Base-by-base conservation (phyloP, 2,329 filamentous ascomycete species). In the Cladosporium halotolerans region DNA sequence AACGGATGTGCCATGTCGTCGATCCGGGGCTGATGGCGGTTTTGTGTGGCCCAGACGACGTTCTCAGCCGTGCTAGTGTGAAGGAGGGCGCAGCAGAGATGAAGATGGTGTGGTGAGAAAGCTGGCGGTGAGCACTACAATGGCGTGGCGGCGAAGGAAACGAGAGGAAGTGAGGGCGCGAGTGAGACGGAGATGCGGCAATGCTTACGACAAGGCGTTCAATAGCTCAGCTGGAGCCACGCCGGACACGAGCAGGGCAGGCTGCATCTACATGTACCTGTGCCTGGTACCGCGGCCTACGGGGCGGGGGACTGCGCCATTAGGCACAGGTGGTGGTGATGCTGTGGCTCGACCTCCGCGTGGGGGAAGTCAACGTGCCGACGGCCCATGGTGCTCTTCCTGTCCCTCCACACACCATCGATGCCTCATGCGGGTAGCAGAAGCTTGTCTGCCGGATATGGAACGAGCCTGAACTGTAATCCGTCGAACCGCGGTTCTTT, bases 191-290 rank as follows among this genome's bases (percentile, higher is more conserved):
- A 38, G 45, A 33, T 9, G n/a, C 11, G 44, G 11, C 31, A 47
- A 50, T 50, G 47, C 47, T 50, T 50, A 50, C 47, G 47, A 39
- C 42, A 38, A 50, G 47, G 47, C 47, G 47, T 43, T 28, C 47
- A 50, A 43, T 42, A 50, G 39, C 38, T 39, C 34, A 47, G 45
- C 33, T 47, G 45, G 23, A 28, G 23, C 23, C 23, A 28, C 23
- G 23, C 23, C 23, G 23, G 23, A 28, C 33, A 18, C 14, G 32
- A 33, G 45, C 18, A n/a, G 18, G 28, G 32, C 34, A 18, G 10
- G 34, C 13, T 28, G 18, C 23, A 28, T 28, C 4, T 28, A 13
- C 14, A 14, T 32, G 23, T 45, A 45, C 45, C 45, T 47, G 38
- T 19, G 19, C 23, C 23, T 14, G 13, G 32, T 16, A 19, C 16